Evolutionary conservation across 352 stramenopile genomes (phyloP).

Genomic region (Pythium aphanidermatum): DNA sequence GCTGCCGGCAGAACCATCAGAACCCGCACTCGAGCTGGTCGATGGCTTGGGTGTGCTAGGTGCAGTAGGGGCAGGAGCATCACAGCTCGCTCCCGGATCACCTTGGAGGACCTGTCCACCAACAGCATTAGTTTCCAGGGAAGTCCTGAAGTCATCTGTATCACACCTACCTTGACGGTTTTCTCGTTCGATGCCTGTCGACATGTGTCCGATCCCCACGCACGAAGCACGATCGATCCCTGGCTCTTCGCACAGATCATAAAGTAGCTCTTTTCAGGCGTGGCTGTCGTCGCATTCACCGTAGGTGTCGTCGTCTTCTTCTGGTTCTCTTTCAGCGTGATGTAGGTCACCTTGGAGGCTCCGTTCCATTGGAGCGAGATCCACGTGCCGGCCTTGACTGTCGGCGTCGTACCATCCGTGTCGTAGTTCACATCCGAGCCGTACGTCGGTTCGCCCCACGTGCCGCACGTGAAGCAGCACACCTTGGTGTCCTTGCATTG

Average conservation of each 20-base stretch:
- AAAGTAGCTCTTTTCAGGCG: constrained; percentile 30
- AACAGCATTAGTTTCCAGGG: not conserved
- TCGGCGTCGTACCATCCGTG: constrained; percentile 17
- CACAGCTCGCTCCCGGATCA: constrained; percentile 22
- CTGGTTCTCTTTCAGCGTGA: constrained; percentile 47
- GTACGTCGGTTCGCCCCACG: constrained; percentile 15
- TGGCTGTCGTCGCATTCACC: constrained; percentile 27
- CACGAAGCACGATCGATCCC: constrained; percentile 54
- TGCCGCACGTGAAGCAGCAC: constrained; percentile 22
- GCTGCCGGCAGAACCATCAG: constrained; percentile 9
- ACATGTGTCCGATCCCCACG: constrained; percentile 51
- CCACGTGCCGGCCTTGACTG: constrained; percentile 24
- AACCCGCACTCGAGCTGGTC: not conserved
- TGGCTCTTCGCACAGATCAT: constrained; percentile 50
- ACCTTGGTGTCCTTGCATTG: constrained; percentile 11
- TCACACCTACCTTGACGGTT: constrained; percentile 33
- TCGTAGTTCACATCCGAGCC: constrained; percentile 13
- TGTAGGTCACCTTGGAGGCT: constrained; percentile 56
- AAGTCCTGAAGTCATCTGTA: too few relatives aligned
- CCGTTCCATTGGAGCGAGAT: constrained; percentile 46
- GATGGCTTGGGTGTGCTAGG: constrained; percentile 1
- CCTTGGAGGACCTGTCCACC: constrained; percentile 14
- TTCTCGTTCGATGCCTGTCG: constrained; percentile 40
- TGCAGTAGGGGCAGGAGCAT: constrained; percentile 5
- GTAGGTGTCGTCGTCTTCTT: constrained; percentile 59